phyloP scores from a whole-genome alignment of 176 grass and related monocot genomes.

The Sorghum bicolor region DNA sequence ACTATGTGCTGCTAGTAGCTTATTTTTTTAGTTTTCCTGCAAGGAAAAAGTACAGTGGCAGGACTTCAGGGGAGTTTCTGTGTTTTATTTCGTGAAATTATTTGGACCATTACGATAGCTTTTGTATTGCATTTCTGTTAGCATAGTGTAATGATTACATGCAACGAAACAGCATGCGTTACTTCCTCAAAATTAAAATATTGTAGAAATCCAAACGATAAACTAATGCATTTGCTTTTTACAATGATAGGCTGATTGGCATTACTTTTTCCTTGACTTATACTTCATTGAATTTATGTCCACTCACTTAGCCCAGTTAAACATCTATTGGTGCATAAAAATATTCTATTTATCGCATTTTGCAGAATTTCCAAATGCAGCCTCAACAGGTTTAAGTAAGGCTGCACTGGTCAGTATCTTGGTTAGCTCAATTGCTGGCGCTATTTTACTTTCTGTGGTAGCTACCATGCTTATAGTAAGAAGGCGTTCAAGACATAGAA shows the following conservation, averaged over 20 bases:
- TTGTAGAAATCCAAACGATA: not conserved
- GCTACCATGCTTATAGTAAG: conserved; percentile 66
- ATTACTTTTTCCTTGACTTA: not conserved
- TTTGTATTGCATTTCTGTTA: not conserved
- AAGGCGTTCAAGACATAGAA: conserved; percentile 45
- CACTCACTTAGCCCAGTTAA: not conserved
- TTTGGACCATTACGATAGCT: not conserved
- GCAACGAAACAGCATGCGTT: not conserved
- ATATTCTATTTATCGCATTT: not conserved
- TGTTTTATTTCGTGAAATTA: not conserved
- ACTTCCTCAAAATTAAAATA: not conserved
- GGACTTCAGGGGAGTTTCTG: not conserved
- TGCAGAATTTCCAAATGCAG: conserved; percentile 42
- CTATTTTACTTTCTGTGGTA: conserved; percentile 50
- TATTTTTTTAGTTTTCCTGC: not conserved
- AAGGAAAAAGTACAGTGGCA: not conserved
- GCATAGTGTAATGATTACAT: not conserved
- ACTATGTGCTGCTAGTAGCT: not conserved
- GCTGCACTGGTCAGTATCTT: conserved; percentile 47
- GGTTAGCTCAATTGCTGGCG: conserved; percentile 48
- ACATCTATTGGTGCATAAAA: conserved; percentile 7
- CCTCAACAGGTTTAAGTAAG: conserved; percentile 62
- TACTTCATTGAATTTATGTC: not conserved
- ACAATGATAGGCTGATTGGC: not conserved
- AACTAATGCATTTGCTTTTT: not conserved